Percentiles rank a stretch among this genome's conserved stretches.
Evolutionary conservation across 2,329 filamentous ascomycete species (phyloP).

Genomic region (Trichoderma lentiforme): DNA sequence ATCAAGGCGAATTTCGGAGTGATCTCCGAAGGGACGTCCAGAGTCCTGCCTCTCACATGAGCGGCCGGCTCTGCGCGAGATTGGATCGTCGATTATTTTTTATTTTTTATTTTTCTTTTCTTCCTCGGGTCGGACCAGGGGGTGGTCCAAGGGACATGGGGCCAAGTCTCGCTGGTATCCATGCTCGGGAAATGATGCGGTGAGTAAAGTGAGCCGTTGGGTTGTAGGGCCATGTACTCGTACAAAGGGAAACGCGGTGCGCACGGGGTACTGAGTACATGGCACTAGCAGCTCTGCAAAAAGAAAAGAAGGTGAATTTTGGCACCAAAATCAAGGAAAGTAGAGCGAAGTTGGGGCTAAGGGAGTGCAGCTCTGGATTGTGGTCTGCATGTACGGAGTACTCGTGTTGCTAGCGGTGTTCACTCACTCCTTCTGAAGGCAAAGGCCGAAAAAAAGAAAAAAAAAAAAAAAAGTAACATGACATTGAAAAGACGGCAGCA

Average conservation of each 20-base stretch:
- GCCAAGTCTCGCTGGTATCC: neutral
- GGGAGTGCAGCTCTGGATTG: neutral
- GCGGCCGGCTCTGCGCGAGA: conserved; percentile 14
- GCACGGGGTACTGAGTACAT: neutral
- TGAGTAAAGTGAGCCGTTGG: neutral
- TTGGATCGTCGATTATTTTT: conserved; percentile 11
- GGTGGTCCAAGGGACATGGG: neutral
- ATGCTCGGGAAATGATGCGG: conserved; percentile 17
- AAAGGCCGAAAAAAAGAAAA: neutral
- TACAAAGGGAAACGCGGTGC: neutral
- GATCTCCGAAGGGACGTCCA: neutral
- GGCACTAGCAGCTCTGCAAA: neutral
- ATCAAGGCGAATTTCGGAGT: neutral
- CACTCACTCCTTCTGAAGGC: neutral
- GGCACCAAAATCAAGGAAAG: neutral
- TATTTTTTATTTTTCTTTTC: neutral
- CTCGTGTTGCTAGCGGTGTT: neutral
- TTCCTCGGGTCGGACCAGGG: neutral
- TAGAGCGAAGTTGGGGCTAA: neutral
- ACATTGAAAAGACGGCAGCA: neutral
- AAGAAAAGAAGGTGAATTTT: neutral
- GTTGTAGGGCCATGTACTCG: neutral
- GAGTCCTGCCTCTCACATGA: conserved; percentile 14
- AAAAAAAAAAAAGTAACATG: neutral
- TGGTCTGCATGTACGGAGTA: neutral